Evolutionary conservation across 1,284 basidiomycete genomes (phyloP).

Genomic region (Irpex sp.): DNA sequence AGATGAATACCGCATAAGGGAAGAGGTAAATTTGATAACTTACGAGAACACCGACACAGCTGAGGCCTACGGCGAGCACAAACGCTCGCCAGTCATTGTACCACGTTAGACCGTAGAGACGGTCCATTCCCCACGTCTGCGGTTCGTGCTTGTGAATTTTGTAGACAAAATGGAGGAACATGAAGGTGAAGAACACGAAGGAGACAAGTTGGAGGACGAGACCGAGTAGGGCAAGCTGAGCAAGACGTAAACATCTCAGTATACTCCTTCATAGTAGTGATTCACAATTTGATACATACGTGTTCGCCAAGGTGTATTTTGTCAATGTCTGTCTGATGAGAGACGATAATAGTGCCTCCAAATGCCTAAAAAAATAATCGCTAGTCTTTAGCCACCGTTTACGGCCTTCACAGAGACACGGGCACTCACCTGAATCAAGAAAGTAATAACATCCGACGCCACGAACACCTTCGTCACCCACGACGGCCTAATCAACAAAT

Average conservation of each 20-base stretch:
- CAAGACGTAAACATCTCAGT: background rate
- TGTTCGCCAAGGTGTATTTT: conserved; percentile 11
- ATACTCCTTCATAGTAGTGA: background rate
- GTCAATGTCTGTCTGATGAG: conserved; percentile 11
- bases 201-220: conserved; percentile 59
- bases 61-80: conserved; percentile 49
- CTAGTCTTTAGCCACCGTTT: too few species aligned
- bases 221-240: conserved; percentile 58
- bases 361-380: conserved; percentile 22
- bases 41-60: conserved; percentile 64
- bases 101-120: conserved; percentile 33
- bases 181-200: conserved; percentile 56
- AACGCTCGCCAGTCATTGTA: conserved; percentile 57
- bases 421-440: conserved; percentile 53
- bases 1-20: background rate
- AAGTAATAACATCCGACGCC: conserved; percentile 61
- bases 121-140: conserved; percentile 41
- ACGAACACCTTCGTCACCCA: conserved; percentile 52
- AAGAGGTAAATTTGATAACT: conserved; percentile 14
- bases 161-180: conserved; percentile 56
- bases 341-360: conserved; percentile 35
- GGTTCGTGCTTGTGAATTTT: conserved; percentile 43
- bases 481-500: conserved; percentile 50
- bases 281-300: conserved; percentile 7
- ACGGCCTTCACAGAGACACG: background rate